Evolutionary conservation across 139 green algal species (phyloP).

Genomic region (Astrephomene gubernaculifera): DNA sequence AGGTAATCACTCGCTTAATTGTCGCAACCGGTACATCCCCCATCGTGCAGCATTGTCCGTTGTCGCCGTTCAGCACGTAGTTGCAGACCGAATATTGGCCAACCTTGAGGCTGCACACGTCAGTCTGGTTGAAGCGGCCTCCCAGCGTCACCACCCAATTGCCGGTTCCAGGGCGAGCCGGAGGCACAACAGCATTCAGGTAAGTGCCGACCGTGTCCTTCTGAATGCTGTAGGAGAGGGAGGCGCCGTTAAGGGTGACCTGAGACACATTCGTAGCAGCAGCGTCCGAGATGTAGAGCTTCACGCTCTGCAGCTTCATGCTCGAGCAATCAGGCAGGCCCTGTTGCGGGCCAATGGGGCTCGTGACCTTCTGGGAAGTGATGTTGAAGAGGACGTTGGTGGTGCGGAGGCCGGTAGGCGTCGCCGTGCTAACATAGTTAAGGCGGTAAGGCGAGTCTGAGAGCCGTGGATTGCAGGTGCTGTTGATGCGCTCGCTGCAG

Average conservation of each 20-base stretch:
- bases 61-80: constrained; percentile 28
- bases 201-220: background rate
- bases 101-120: constrained; percentile 34
- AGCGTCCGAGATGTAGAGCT: constrained; percentile 26
- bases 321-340: constrained; percentile 30
- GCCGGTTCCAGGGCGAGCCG: background rate
- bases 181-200: background rate
- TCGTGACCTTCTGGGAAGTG: background rate
- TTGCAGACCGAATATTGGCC: constrained; percentile 39
- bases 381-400: constrained; percentile 21
- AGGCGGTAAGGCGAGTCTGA: constrained; percentile 39
- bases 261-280: background rate
- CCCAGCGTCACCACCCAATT: background rate
- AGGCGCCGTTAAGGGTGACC: background rate
- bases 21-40: constrained; percentile 28
- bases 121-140: background rate
- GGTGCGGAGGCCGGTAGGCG: background rate
- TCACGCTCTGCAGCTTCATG: constrained; percentile 9
- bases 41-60: constrained; percentile 36
- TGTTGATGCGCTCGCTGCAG: constrained; percentile 28
- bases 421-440: constrained; percentile 17
- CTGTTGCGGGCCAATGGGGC: background rate
- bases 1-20: background rate
- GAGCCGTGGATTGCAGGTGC: constrained; percentile 39
- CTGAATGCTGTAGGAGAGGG: background rate